Percentiles rank a stretch among this genome's conserved stretches.
Evolutionary conservation across 2,329 filamentous ascomycete genomes (phyloP).

Genomic region (Claviceps pazoutovae): DNA sequence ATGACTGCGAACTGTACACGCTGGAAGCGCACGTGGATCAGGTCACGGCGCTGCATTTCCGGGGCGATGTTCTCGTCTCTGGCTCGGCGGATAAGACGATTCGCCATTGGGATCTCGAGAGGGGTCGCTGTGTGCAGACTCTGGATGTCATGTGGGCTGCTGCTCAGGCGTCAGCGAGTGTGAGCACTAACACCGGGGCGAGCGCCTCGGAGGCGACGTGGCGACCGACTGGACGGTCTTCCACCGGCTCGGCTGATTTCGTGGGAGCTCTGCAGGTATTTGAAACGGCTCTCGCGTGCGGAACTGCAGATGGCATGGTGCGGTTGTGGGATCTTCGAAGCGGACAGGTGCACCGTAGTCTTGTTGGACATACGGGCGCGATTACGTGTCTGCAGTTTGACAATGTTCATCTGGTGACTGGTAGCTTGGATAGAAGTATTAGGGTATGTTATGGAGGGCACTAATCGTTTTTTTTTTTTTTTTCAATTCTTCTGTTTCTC

Average conservation of each 20-base stretch:
- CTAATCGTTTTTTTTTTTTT: too few species aligned
- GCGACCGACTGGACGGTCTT: conserved; percentile 55
- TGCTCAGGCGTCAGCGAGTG: conserved; percentile 66
- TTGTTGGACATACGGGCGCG: conserved; percentile 89
- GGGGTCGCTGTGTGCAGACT: conserved; percentile 94
- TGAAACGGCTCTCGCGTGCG: conserved; percentile 86
- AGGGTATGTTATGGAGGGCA: conserved; percentile 48
- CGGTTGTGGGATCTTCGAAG: conserved; percentile 91
- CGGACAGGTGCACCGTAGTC: conserved; percentile 89
- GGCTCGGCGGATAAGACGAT: conserved; percentile 95
- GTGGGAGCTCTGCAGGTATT: conserved; percentile 92
- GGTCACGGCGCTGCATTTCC: conserved; percentile 86
- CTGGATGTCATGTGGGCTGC: conserved; percentile 97
- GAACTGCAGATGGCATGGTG: conserved; percentile 95
- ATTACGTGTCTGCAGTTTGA: conserved; percentile 95
- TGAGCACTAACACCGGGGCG: conserved; percentile 35
- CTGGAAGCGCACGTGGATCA: conserved; percentile 86
- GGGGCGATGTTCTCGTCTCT: conserved; percentile 78
- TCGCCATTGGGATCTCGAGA: conserved; percentile 93
- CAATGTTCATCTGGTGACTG: conserved; percentile 86
- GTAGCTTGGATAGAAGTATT: conserved; percentile 83
- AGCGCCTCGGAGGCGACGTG: conserved; percentile 49
- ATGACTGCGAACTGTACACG: conserved; percentile 78
- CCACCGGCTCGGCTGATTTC: conserved; percentile 64
- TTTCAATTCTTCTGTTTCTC: too few species aligned